Evolutionary conservation across 345 rosid genomes (phyloP).

Genomic region (Mangifera indica): DNA sequence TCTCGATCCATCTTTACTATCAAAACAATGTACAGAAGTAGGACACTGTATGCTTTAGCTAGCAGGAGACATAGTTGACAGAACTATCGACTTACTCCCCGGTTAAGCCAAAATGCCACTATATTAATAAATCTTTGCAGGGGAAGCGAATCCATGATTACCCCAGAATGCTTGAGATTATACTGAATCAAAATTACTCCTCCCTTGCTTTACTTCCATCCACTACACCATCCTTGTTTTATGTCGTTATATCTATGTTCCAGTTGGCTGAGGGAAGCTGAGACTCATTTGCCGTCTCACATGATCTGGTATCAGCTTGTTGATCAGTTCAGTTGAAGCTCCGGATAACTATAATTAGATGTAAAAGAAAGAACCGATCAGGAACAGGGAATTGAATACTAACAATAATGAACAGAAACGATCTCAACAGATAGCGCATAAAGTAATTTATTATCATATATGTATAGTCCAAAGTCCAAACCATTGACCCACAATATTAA

Average conservation of each 20-base stretch:
- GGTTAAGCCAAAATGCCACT: constrained; percentile 20
- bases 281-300: constrained; percentile 45
- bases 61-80: constrained; percentile 15
- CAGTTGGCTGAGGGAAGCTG: constrained; percentile 36
- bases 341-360: constrained; percentile 48
- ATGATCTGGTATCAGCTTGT: constrained; percentile 71
- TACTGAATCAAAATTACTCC: neutral
- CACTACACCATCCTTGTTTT: constrained; percentile 9
- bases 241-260: constrained; percentile 26
- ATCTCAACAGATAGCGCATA: too few relatives aligned
- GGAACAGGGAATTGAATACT: neutral
- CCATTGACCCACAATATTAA: neutral
- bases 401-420: too few relatives aligned
- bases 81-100: constrained; percentile 17
- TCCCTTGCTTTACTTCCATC: constrained; percentile 13
- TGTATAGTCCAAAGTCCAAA: neutral
- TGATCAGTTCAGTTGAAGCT: constrained; percentile 67
- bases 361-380: constrained; percentile 1
- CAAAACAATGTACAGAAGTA: constrained; percentile 31
- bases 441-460: neutral
- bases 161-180: constrained; percentile 14
- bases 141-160: constrained; percentile 12
- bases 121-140: constrained; percentile 18
- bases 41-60: constrained; percentile 10
- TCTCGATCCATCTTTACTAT: constrained; percentile 17